Percentiles rank a stretch among this genome's conserved stretches.
Evolutionary conservation across 441 rosid species (phyloP).

Genomic region (Pelargonium cotyledonis): DNA sequence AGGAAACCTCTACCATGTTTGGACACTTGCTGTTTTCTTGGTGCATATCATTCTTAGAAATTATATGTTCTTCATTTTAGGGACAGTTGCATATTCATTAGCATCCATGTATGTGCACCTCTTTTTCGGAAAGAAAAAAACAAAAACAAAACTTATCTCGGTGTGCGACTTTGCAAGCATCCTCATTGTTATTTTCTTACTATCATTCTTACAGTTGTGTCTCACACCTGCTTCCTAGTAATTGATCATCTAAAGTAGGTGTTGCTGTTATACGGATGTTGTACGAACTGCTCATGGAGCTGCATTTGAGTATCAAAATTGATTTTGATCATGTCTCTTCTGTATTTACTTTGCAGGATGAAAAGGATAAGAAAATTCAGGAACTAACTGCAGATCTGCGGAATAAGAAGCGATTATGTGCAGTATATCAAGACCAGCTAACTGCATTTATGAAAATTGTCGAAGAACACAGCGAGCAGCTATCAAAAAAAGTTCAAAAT

Average conservation of each 20-base stretch:
- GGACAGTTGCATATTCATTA: neutral
- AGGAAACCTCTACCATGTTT: neutral
- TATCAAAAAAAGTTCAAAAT: constrained; percentile 56
- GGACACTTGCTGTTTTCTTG: neutral
- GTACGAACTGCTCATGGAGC: neutral
- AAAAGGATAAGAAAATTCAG: constrained; percentile 78
- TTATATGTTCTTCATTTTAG: neutral
- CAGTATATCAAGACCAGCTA: constrained; percentile 70
- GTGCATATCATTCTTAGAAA: neutral
- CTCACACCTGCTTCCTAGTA: neutral
- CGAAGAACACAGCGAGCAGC: constrained; percentile 53
- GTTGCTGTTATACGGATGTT: neutral
- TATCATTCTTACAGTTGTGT: no score
- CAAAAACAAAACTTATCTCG: no score
- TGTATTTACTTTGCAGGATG: constrained; percentile 37
- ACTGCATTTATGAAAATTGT: constrained; percentile 62
- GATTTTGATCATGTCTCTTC: constrained; percentile 12
- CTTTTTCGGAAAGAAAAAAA: no score
- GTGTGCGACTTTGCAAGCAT: no score
- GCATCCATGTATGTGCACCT: no score
- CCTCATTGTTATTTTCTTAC: no score
- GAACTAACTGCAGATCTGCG: constrained; percentile 65
- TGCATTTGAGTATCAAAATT: neutral
- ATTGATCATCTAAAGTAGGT: neutral
- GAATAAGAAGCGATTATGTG: constrained; percentile 72